Conservation (phyloP, 148 eudicot genomes). For the Linanthus parryae region DNA sequence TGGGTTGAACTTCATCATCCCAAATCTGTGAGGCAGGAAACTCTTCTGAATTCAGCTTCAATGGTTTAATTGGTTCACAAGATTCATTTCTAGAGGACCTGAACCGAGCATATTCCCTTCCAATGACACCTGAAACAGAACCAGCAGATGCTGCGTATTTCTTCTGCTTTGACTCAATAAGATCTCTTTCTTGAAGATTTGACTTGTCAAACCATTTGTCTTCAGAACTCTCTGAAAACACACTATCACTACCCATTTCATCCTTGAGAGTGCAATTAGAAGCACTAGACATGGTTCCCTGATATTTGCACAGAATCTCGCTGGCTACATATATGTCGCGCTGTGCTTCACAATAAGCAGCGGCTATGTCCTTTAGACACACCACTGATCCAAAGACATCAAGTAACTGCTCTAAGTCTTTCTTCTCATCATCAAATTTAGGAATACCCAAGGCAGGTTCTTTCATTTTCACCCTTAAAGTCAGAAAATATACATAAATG, state of each 20-base stretch:
- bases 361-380: constrained; percentile 50
- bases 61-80: constrained; percentile 22
- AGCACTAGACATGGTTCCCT: constrained; percentile 23
- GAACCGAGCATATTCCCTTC: constrained; percentile 23
- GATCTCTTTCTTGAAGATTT: constrained; percentile 6
- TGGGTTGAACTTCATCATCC: constrained; percentile 18
- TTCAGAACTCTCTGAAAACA: constrained; percentile 9
- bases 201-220: constrained; percentile 11
- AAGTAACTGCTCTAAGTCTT: constrained; percentile 50
- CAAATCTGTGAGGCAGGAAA: constrained; percentile 25
- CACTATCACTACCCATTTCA: constrained; percentile 6
- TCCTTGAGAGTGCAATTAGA: constrained; percentile 19
- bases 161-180: constrained; percentile 14
- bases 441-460: constrained; percentile 11
- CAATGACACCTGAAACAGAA: constrained; percentile 38
- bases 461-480: constrained; percentile 33
- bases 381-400: constrained; percentile 62
- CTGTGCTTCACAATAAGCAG: constrained; percentile 56
- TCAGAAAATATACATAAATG: too few relatives aligned
- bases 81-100: constrained; percentile 16
- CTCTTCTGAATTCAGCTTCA: constrained; percentile 26
- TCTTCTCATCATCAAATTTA: constrained; percentile 15
- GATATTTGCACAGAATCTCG: constrained; percentile 37
- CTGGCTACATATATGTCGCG: constrained; percentile 36
- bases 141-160: constrained; percentile 34